Percentiles rank a stretch among this genome's conserved stretches.
Evolutionary conservation across 345 rosid species (phyloP).

Genomic region (sweet orange (Citrus sinensis)): DNA sequence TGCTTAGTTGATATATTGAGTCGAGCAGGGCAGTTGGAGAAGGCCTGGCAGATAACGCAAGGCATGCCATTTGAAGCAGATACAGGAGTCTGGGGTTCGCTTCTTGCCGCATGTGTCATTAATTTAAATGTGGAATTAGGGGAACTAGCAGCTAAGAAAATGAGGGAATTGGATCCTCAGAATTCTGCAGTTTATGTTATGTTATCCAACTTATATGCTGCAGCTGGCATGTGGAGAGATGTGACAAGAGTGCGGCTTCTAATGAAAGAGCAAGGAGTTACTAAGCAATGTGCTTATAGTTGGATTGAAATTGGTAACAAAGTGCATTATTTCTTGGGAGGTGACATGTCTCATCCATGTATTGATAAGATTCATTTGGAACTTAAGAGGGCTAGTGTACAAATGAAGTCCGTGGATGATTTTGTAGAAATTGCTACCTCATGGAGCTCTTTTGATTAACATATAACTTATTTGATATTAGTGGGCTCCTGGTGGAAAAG

Average conservation of each 20-base stretch:
- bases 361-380: constrained; percentile 18
- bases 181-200: constrained; percentile 23
- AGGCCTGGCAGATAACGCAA: constrained; percentile 21
- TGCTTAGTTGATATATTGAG: constrained; percentile 28
- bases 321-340: constrained; percentile 29
- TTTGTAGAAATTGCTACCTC: constrained; percentile 11
- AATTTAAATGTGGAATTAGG: constrained; percentile 28
- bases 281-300: constrained; percentile 30
- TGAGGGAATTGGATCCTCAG: constrained; percentile 22
- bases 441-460: constrained; percentile 16
- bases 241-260: constrained; percentile 24
- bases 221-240: constrained; percentile 31
- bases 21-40: constrained; percentile 37
- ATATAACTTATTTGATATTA: not conserved
- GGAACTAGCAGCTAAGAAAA: constrained; percentile 27
- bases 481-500: not conserved
- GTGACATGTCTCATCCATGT: constrained; percentile 20
- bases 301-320: constrained; percentile 32
- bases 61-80: constrained; percentile 26
- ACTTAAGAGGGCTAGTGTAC: constrained; percentile 16
- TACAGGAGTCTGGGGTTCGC: constrained; percentile 21
- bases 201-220: constrained; percentile 37
- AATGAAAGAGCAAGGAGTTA: constrained; percentile 27
- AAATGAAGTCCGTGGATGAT: constrained; percentile 17
- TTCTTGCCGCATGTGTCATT: constrained; percentile 29